These are phyloP conservation scores for Stenocarpella maydis DNA, from an alignment of 2,329 filamentous ascomycete genomes.

Conservation along the genomic window DNA sequence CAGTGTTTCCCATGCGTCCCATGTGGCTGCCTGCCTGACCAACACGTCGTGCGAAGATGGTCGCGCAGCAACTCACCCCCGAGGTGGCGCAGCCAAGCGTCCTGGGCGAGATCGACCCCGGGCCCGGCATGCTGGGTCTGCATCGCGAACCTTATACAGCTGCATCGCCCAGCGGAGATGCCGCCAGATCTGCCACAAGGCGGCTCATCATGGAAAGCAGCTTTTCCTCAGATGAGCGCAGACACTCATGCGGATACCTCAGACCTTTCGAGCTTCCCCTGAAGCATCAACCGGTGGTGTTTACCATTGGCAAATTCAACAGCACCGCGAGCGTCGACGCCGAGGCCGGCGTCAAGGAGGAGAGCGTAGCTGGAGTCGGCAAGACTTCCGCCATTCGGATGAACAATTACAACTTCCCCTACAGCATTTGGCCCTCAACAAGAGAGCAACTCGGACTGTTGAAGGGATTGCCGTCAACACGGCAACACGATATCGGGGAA, in stretches of 20 bases:
- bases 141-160: neutral
- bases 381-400: neutral
- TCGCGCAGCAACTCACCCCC: neutral
- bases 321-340: neutral
- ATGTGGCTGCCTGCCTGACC: neutral
- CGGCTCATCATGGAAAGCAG: too few relatives aligned
- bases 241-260: too few relatives aligned
- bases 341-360: neutral
- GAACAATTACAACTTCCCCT: neutral
- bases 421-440: neutral
- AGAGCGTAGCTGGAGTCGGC: neutral
- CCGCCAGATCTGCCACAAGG: too few relatives aligned
- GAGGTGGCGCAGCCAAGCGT: neutral
- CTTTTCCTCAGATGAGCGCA: too few relatives aligned
- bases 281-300: neutral
- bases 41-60: neutral
- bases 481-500: neutral
- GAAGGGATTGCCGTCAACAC: fast-evolving
- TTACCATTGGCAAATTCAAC: neutral
- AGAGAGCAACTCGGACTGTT: fast-evolving
- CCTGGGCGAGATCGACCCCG: neutral
- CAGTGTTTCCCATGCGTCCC: neutral
- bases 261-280: too few relatives aligned
- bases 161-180: too few relatives aligned
- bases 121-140: neutral